These are phyloP conservation scores for Neofusicoccum parvum DNA, from an alignment of 2,329 filamentous ascomycete genomes.

Conservation along the genomic window DNA sequence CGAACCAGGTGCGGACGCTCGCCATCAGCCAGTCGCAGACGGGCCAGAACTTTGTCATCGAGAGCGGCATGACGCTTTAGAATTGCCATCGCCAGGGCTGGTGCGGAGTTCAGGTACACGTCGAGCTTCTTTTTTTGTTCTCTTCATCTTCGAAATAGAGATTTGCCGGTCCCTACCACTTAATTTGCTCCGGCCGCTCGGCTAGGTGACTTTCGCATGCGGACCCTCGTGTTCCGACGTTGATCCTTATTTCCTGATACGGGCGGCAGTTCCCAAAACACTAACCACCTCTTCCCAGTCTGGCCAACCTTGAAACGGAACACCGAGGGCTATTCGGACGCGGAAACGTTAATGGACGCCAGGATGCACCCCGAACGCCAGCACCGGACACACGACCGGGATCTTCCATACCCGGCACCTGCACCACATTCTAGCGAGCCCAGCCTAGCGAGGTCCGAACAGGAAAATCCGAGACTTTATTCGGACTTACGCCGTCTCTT, in stretches of 20 bases:
- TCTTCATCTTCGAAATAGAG: background rate
- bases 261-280: background rate
- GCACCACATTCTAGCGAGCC: too few relatives aligned
- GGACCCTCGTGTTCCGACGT: conserved; percentile 1
- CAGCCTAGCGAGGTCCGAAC: too few relatives aligned
- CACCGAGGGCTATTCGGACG: too few relatives aligned
- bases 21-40: conserved; percentile 39
- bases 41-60: conserved; percentile 41
- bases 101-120: background rate
- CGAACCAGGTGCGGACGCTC: conserved; percentile 38
- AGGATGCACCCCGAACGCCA: background rate
- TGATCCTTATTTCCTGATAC: conserved; percentile 15
- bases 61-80: conserved; percentile 38
- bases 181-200: conserved; percentile 8
- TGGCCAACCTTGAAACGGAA: background rate
- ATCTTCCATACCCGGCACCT: too few relatives aligned
- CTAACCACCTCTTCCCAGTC: background rate
- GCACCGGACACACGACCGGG: background rate
- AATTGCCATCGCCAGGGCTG: background rate
- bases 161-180: background rate
- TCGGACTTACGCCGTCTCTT: too few relatives aligned
- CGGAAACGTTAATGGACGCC: background rate
- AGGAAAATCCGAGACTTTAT: too few relatives aligned
- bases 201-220: background rate
- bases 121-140: background rate